These are phyloP conservation scores for Naganishia randhawae DNA, from an alignment of 768 basidiomycete species.

Conservation along the genomic window DNA sequence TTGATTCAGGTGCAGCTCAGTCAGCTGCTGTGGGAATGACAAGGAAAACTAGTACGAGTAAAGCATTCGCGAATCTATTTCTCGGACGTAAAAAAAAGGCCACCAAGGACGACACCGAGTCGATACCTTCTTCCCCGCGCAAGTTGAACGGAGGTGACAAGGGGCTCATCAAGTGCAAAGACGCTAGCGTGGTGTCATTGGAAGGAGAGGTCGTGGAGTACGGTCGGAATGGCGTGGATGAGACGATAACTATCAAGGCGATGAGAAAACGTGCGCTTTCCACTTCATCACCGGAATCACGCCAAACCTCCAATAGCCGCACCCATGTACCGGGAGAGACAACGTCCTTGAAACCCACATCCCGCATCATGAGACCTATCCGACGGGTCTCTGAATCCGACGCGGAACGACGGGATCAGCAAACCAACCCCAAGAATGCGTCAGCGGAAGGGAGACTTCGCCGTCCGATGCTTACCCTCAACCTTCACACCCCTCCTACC, in stretches of 20 bases:
- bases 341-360: not conserved
- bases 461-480: not conserved
- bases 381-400: slow-evolving; percentile 15
- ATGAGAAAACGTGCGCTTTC: slow-evolving; percentile 3
- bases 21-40: not conserved
- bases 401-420: not conserved
- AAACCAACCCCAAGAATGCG: not conserved
- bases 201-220: slow-evolving; percentile 9
- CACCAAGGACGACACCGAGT: not conserved
- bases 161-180: not conserved
- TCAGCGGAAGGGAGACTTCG: not conserved
- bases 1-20: not conserved
- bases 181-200: not conserved
- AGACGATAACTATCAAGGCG: not conserved
- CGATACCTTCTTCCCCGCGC: too few species aligned
- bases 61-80: slow-evolving; percentile 6
- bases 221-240: not conserved
- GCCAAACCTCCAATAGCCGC: not conserved
- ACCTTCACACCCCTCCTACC: not conserved
- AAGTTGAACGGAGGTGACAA: too few species aligned
- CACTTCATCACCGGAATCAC: not conserved
- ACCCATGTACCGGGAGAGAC: not conserved
- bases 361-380: not conserved
- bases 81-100: not conserved
- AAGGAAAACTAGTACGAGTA: slow-evolving; percentile 10